Conservation (phyloP, 306 rosid species). For the Aeschynomene evenia region DNA sequence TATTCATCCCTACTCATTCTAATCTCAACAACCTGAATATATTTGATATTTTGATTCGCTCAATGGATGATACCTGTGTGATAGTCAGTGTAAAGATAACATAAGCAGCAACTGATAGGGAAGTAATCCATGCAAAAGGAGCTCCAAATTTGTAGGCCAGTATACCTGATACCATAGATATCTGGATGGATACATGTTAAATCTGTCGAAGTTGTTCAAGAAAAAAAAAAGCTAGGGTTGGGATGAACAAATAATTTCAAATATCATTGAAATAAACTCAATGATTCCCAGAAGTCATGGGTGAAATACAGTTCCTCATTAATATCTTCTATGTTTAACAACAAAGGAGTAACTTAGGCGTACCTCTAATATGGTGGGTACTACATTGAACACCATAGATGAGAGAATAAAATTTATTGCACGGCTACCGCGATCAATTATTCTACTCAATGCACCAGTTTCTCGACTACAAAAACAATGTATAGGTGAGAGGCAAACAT, state of each 20-base stretch:
- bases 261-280: constrained; percentile 10
- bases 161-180: constrained; percentile 97
- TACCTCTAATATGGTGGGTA: constrained; percentile 97
- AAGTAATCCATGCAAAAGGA: constrained; percentile 94
- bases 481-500: constrained; percentile 21
- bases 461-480: constrained; percentile 69
- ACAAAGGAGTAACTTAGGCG: constrained; percentile 26
- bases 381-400: constrained; percentile 93
- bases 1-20: background rate
- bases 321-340: constrained; percentile 4
- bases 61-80: constrained; percentile 73
- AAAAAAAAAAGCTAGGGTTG: constrained; percentile 33
- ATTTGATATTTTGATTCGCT: constrained; percentile 12
- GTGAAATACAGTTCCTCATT: constrained; percentile 8
- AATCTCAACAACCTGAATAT: background rate
- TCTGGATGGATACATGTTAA: constrained; percentile 73
- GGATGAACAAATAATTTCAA: constrained; percentile 31
- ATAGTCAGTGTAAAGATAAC: constrained; percentile 69
- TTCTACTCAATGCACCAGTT: constrained; percentile 93
- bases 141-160: constrained; percentile 96
- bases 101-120: constrained; percentile 92
- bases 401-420: constrained; percentile 94
- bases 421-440: constrained; percentile 98
- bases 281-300: constrained; percentile 9
- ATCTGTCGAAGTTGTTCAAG: constrained; percentile 51